Base-by-base conservation (phyloP, 345 rosid species). In the Psidium friedrichsthalianum region DNA sequence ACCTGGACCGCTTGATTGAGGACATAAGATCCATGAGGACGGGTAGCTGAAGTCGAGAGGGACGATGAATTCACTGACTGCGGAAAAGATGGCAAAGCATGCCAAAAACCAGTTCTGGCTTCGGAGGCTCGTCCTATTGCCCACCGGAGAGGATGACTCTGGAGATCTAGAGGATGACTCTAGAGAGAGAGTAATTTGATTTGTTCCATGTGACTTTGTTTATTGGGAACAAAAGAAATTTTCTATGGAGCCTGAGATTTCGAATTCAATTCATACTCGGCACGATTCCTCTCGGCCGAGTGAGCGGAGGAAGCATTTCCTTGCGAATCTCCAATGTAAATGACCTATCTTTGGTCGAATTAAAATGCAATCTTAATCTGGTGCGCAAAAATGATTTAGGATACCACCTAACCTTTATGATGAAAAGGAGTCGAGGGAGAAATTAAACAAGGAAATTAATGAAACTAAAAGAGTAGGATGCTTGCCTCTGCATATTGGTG, bases 1-100 rank as follows among this genome's bases (percentile, higher is more conserved):
- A 88, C 56, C 51, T 91, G 90, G 86, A 90, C 76, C 85, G 88
- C 85, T 64, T 92, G 85, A 88, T 93, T 8, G 86, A 87, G 57
- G 91, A 92, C n/a, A 87, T 93, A 36, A 83, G 83, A 54, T 25
- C 27, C 21, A 90, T 87, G 88, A 85, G 82, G 78, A 40, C 78
- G 3, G 18, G 1, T 1, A 11, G 52, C 47, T 36, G 78, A 36
- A 36, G 24, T 0, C 78, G 42, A 91, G 21, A 87, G 53, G 88
- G 88, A 86, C 86, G 91, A 87, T 42, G 93, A 83, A 86, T 80
- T 88, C 29, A 81, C 78, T 14, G 87, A 82, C 83, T 85, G 82
- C 89, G 1, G 84, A 88, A 3, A 61, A 56, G 82, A 87, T 91
- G 89, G 88, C 92, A 3, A 83, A 78, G 64, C 25, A 83, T 82